phyloP scores from a whole-genome alignment of 495 filamentous ascomycete species.

The Acidiella bohemica region DNA sequence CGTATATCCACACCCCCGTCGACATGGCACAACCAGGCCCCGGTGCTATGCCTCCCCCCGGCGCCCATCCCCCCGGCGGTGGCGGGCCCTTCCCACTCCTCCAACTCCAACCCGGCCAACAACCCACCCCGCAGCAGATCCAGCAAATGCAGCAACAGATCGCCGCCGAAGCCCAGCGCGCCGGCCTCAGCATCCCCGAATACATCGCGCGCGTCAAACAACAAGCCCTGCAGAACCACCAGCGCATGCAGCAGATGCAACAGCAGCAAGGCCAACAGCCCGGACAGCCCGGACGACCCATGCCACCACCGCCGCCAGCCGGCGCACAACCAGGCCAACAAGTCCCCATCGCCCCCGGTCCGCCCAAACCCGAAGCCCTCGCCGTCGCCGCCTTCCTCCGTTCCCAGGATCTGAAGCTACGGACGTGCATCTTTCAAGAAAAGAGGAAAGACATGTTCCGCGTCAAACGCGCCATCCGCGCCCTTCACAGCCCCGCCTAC shows the following conservation, averaged over 20 bases:
- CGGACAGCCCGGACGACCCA: slow-evolving; percentile 26
- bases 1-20: too few relatives aligned
- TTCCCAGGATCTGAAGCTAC: slow-evolving; percentile 70
- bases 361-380: slow-evolving; percentile 73
- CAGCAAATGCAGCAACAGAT: slow-evolving; percentile 71
- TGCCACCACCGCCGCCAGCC: slow-evolving; percentile 16
- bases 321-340: slow-evolving; percentile 37
- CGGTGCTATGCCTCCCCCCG: too few relatives aligned
- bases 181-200: slow-evolving; percentile 48
- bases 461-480: slow-evolving; percentile 94
- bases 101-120: slow-evolving; percentile 37
- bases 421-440: slow-evolving; percentile 88
- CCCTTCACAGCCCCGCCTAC: slow-evolving; percentile 80
- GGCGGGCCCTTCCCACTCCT: background rate
- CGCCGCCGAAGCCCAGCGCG: slow-evolving; percentile 53
- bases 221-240: slow-evolving; percentile 39
- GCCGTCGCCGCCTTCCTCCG: slow-evolving; percentile 83
- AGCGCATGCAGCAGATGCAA: slow-evolving; percentile 32
- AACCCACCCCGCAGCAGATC: slow-evolving; percentile 77
- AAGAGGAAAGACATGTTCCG: slow-evolving; percentile 98
- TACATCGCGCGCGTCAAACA: slow-evolving; percentile 49
- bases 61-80: background rate
- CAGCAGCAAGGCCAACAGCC: slow-evolving; percentile 40
- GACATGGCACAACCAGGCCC: background rate
- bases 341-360: slow-evolving; percentile 51